Evolutionary conservation across 2,329 filamentous ascomycete genomes (phyloP).

Genomic region (Curvularia spicifera): DNA sequence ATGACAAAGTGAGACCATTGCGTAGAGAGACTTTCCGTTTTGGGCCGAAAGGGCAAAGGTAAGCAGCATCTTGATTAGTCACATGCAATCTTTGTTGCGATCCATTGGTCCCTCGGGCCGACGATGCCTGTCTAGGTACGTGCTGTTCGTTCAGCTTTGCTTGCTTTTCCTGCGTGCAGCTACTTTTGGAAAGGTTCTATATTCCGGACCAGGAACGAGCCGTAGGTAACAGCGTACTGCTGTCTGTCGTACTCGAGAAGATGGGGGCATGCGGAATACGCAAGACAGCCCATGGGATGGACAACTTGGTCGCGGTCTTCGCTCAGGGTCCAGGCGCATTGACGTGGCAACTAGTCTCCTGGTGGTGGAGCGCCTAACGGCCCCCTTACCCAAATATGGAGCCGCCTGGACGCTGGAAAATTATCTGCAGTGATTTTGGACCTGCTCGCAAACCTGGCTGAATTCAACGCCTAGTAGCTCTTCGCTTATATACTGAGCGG

Average conservation of each 20-base stretch:
- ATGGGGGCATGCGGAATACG: neutral
- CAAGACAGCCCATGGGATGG: neutral
- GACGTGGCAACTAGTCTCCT: neutral
- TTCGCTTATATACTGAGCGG: neutral
- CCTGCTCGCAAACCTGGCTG: neutral
- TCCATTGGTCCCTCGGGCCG: neutral
- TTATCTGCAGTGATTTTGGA: neutral
- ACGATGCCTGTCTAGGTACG: neutral
- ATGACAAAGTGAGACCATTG: neutral
- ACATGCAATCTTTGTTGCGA: neutral
- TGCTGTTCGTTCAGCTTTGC: neutral
- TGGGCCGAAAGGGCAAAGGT: neutral
- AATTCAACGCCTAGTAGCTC: neutral
- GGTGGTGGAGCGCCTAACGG: neutral
- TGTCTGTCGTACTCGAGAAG: neutral
- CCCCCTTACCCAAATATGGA: neutral
- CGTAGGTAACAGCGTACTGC: no score
- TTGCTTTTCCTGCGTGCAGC: neutral
- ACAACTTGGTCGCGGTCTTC: neutral
- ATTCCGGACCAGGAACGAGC: neutral
- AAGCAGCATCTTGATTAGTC: neutral
- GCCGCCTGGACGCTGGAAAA: neutral
- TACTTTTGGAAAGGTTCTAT: neutral
- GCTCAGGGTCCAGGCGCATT: neutral
- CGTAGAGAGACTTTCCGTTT: neutral